Conservation (phyloP, 768 basidiomycete species). For the Polyporus arcularius region DNA sequence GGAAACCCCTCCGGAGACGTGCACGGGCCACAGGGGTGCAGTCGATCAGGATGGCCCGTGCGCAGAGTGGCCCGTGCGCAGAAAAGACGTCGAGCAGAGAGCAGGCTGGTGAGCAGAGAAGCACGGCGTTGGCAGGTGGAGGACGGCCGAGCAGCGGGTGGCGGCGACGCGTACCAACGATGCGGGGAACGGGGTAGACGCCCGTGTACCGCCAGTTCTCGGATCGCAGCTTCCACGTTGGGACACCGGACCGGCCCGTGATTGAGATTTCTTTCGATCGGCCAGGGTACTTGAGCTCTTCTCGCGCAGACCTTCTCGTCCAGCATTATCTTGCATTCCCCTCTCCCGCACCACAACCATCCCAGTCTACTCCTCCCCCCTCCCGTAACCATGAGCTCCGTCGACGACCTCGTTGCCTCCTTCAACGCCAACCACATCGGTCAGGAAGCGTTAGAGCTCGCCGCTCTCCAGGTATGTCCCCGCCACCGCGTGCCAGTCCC, state of each 20-base stretch:
- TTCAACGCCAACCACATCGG: constrained; percentile 50
- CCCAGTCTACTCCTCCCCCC: neutral
- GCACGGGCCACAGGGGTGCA: neutral
- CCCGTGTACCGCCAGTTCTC: constrained; percentile 4
- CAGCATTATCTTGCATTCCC: constrained; percentile 3
- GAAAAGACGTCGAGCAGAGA: too few relatives aligned
- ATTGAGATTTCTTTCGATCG: constrained; percentile 15
- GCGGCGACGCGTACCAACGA: constrained; percentile 1
- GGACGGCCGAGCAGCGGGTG: neutral
- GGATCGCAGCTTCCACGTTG: constrained; percentile 7
- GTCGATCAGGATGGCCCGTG: neutral
- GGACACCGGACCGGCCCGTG: constrained; percentile 18
- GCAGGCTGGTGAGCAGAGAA: neutral
- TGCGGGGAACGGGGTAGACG: neutral
- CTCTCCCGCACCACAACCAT: neutral
- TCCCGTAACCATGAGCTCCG: constrained; percentile 26
- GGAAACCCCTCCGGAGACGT: constrained; percentile 9
- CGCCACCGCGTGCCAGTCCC: neutral
- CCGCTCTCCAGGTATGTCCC: constrained; percentile 44
- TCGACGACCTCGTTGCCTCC: constrained; percentile 54
- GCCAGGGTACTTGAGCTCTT: constrained; percentile 11
- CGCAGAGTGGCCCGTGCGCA: neutral
- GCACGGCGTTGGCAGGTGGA: neutral
- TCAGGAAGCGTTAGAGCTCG: constrained; percentile 54
- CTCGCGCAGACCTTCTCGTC: neutral